Percentiles rank a stretch among this genome's conserved stretches.
Conservation (phyloP, 78 protist genomes). For the Chrysochromulina parva region DNA sequence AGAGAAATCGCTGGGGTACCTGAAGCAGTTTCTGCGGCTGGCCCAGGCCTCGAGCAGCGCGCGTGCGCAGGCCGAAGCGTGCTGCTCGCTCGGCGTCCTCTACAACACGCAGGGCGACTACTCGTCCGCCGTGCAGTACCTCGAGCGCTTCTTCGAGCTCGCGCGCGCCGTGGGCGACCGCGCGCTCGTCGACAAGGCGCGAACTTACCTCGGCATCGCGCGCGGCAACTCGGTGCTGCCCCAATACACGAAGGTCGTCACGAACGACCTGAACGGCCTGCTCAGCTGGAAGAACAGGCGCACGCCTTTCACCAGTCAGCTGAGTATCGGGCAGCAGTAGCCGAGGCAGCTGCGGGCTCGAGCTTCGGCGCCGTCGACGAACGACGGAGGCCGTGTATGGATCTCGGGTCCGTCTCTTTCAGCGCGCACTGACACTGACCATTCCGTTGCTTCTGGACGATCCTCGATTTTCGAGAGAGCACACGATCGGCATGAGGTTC, state of each 20-base stretch:
- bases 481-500: too few species aligned
- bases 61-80: slow-evolving; percentile 27
- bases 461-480: too few species aligned
- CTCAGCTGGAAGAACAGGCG: slow-evolving; percentile 27
- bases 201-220: slow-evolving; percentile 13
- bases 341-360: too few species aligned
- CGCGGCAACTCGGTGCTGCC: background rate
- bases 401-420: too few species aligned
- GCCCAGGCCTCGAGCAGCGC: background rate
- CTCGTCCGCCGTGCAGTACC: background rate
- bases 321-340: too few species aligned
- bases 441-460: too few species aligned
- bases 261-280: background rate
- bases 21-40: background rate
- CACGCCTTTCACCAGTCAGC: background rate
- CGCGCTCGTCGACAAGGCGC: slow-evolving; percentile 1
- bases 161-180: slow-evolving; percentile 9
- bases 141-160: slow-evolving; percentile 12
- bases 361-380: too few species aligned
- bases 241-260: background rate
- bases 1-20: background rate
- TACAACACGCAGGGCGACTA: slow-evolving; percentile 12
- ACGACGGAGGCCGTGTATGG: too few species aligned
- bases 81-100: slow-evolving; percentile 1
- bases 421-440: too few species aligned